phyloP scores from a whole-genome alignment of 805 yeast genomes.

The Candida awuae region DNA sequence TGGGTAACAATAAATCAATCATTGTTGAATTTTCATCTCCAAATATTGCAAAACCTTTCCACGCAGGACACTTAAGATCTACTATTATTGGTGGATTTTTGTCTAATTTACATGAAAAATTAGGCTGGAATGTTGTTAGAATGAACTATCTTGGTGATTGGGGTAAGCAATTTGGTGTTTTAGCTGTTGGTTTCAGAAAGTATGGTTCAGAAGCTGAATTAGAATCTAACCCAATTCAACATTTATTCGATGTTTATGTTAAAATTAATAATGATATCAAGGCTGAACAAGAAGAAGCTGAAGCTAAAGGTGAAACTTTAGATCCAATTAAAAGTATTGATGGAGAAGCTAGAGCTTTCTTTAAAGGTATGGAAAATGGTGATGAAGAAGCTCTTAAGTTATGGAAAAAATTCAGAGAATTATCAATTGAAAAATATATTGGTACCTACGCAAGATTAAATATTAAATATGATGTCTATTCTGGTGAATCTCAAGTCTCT shows the following conservation, averaged over 20 bases:
- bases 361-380: slow-evolving; percentile 89
- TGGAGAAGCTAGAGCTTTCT: slow-evolving; percentile 78
- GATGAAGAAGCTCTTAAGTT: slow-evolving; percentile 67
- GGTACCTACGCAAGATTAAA: slow-evolving; percentile 88
- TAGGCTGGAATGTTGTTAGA: slow-evolving; percentile 89
- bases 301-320: slow-evolving; percentile 40
- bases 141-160: slow-evolving; percentile 97
- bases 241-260: slow-evolving; percentile 90
- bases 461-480: slow-evolving; percentile 78
- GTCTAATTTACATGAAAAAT: slow-evolving; percentile 77
- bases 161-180: slow-evolving; percentile 97
- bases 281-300: slow-evolving; percentile 50
- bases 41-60: slow-evolving; percentile 98
- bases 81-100: slow-evolving; percentile 97
- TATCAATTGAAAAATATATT: slow-evolving; percentile 79
- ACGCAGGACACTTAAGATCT: slow-evolving; percentile 97
- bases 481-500: slow-evolving; percentile 94
- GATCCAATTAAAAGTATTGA: slow-evolving; percentile 49
- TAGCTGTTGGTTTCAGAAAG: slow-evolving; percentile 85
- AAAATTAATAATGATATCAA: slow-evolving; percentile 70
- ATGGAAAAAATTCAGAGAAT: slow-evolving; percentile 86
- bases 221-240: slow-evolving; percentile 78
- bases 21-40: slow-evolving; percentile 94
- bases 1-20: slow-evolving; percentile 64
- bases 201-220: slow-evolving; percentile 77